These are phyloP conservation scores for Pulveroboletus sp. DNA, from an alignment of 768 basidiomycete genomes.

Conservation along the genomic window DNA sequence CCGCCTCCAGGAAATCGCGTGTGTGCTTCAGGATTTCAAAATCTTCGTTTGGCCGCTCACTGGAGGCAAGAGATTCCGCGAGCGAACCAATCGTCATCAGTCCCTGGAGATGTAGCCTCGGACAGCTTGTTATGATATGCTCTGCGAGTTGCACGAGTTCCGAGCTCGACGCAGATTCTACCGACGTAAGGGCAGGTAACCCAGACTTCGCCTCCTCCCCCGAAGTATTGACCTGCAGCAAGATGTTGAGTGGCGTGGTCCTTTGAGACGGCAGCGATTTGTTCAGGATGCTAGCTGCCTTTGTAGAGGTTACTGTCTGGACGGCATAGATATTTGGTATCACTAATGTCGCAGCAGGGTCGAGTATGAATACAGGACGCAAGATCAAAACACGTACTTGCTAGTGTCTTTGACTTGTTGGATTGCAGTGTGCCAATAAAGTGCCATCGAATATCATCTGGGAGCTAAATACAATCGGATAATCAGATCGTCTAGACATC, in stretches of 20 bases:
- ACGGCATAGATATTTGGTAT: conserved; percentile 86
- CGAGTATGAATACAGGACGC: conserved; percentile 1
- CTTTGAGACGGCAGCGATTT: conserved; percentile 64
- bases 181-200: conserved; percentile 53
- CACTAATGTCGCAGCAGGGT: conserved; percentile 40
- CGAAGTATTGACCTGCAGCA: conserved; percentile 95
- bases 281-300: conserved; percentile 77
- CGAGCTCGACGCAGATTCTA: conserved; percentile 30
- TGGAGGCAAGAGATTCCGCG: conserved; percentile 54
- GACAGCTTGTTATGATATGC: conserved; percentile 71
- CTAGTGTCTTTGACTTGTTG: conserved; percentile 89
- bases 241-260: conserved; percentile 64
- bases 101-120: conserved; percentile 72
- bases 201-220: conserved; percentile 92
- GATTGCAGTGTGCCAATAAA: conserved; percentile 94
- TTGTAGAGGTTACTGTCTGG: conserved; percentile 82
- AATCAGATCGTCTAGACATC: conserved; percentile 3
- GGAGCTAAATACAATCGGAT: conserved; percentile 56
- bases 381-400: conserved; percentile 46
- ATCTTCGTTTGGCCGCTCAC: conserved; percentile 58
- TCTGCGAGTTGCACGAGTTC: conserved; percentile 67
- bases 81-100: conserved; percentile 97
- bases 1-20: conserved; percentile 51
- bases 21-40: conserved; percentile 70
- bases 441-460: conserved; percentile 89